Evolutionary conservation across 768 basidiomycete genomes (phyloP).

Genomic region (Amanita thiersii): DNA sequence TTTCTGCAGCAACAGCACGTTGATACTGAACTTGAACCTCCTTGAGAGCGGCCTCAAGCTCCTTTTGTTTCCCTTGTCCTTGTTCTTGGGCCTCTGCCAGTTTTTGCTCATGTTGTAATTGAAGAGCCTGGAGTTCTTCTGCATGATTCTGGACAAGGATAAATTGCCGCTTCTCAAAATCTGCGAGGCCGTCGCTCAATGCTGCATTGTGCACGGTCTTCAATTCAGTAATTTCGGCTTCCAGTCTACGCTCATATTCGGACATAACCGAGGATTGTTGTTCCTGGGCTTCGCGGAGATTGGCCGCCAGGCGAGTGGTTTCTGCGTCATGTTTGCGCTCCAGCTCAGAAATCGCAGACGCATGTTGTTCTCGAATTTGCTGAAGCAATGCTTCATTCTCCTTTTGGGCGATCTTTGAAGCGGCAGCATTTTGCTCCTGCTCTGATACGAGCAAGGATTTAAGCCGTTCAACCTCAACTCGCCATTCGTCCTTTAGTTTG

Average conservation of each 20-base stretch:
- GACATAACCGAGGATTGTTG: slow-evolving; percentile 47
- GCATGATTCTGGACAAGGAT: slow-evolving; percentile 30
- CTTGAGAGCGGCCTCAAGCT: slow-evolving; percentile 32
- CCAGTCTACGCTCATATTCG: slow-evolving; percentile 48
- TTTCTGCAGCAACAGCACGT: slow-evolving; percentile 32
- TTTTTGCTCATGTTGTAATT: slow-evolving; percentile 29
- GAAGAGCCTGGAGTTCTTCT: slow-evolving; percentile 29
- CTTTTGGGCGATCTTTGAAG: slow-evolving; percentile 17
- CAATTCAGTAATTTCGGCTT: slow-evolving; percentile 43
- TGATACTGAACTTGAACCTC: slow-evolving; percentile 12
- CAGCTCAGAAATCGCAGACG: slow-evolving; percentile 1
- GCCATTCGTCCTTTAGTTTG: slow-evolving; percentile 47
- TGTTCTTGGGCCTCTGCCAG: slow-evolving; percentile 28
- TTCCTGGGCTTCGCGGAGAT: slow-evolving; percentile 39
- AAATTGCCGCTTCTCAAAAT: slow-evolving; percentile 20
- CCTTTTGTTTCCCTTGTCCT: slow-evolving; percentile 25
- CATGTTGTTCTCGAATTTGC: slow-evolving; percentile 1
- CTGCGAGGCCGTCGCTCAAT: slow-evolving; percentile 21
- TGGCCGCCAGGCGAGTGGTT: slow-evolving; percentile 31
- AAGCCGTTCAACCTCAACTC: slow-evolving; percentile 41
- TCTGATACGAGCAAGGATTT: slow-evolving; percentile 32
- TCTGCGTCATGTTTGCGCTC: slow-evolving; percentile 5
- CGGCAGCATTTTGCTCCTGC: slow-evolving; percentile 33
- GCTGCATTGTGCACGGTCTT: slow-evolving; percentile 37
- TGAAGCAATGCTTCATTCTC: slow-evolving; percentile 24